Evolutionary conservation across 441 rosid species (phyloP).

Genomic region (Arabidopsis lyrata): DNA sequence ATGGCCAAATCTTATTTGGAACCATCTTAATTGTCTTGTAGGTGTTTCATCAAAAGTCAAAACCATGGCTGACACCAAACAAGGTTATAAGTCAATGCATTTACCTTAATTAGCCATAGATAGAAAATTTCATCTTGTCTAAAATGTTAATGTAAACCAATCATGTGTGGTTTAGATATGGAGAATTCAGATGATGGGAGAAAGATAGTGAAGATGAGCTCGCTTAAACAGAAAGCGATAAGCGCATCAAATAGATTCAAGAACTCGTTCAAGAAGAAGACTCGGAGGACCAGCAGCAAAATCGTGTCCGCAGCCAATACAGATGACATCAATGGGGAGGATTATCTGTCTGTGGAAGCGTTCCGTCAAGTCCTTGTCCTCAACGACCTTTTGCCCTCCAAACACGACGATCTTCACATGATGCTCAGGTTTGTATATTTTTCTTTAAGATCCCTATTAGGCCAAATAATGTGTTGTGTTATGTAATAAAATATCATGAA

Average conservation of each 20-base stretch:
- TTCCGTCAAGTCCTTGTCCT: slow-evolving; percentile 59
- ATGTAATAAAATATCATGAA: not conserved
- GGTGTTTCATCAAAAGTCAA: slow-evolving; percentile 36
- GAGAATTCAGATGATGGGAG: slow-evolving; percentile 60
- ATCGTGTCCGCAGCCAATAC: slow-evolving; percentile 50
- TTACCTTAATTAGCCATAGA: not conserved
- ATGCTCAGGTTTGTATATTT: slow-evolving; percentile 53
- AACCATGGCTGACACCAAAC: slow-evolving; percentile 44
- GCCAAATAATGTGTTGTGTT: slow-evolving; percentile 14
- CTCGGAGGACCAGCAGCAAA: slow-evolving; percentile 51
- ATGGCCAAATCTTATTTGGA: slow-evolving; percentile 1
- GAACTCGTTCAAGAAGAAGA: slow-evolving; percentile 62
- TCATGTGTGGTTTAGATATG: slow-evolving; percentile 42
- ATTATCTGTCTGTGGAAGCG: slow-evolving; percentile 50
- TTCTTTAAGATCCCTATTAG: not conserved
- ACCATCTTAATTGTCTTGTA: slow-evolving; percentile 20
- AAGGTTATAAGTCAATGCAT: slow-evolving; percentile 43
- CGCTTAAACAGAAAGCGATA: slow-evolving; percentile 72
- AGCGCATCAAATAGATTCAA: slow-evolving; percentile 66
- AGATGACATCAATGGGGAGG: slow-evolving; percentile 56
- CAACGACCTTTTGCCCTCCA: slow-evolving; percentile 56
- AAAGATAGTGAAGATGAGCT: slow-evolving; percentile 55
- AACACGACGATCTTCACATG: slow-evolving; percentile 63
- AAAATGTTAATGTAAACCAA: slow-evolving; percentile 3
- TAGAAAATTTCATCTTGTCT: not conserved